Evolutionary conservation across 148 eudicot species (phyloP).

Genomic region (Chenopodium quinoa): DNA sequence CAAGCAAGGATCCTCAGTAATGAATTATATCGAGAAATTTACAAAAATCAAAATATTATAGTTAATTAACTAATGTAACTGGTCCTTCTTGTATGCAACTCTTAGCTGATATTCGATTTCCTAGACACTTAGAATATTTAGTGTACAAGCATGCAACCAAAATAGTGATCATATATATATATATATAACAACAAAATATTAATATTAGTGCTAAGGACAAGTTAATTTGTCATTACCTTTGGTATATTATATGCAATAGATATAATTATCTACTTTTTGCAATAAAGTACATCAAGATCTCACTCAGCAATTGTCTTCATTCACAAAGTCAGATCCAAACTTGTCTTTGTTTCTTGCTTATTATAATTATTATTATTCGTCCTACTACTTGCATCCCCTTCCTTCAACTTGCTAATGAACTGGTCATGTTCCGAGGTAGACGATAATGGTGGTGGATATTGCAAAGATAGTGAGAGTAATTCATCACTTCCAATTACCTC

Average conservation of each 20-base stretch:
- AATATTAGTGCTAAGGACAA: constrained; percentile 8
- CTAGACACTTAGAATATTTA: constrained; percentile 27
- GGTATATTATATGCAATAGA: constrained; percentile 31
- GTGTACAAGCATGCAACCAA: constrained; percentile 7
- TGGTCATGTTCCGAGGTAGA: constrained; percentile 11
- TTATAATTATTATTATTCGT: background rate
- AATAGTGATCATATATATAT: constrained; percentile 20
- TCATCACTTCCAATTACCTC: constrained; percentile 21
- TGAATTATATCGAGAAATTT: constrained; percentile 12
- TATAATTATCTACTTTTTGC: constrained; percentile 28
- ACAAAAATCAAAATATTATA: constrained; percentile 1
- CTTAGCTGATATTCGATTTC: constrained; percentile 18
- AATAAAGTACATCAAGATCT: constrained; percentile 48
- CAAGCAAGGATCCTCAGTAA: constrained; percentile 17
- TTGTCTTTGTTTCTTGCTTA: constrained; percentile 31
- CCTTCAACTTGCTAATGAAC: constrained; percentile 21
- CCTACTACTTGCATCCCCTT: constrained; percentile 18
- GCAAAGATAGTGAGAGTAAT: constrained; percentile 32
- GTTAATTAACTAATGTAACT: constrained; percentile 13
- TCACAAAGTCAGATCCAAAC: constrained; percentile 73
- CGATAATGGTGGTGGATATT: constrained; percentile 22
- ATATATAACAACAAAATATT: constrained; percentile 11
- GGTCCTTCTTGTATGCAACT: constrained; percentile 8
- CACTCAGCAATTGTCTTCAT: constrained; percentile 57
- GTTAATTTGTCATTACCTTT: constrained; percentile 34